Evolutionary conservation across 139 green algal genomes (phyloP).

Genomic region (Auxenochlorella protothecoides): DNA sequence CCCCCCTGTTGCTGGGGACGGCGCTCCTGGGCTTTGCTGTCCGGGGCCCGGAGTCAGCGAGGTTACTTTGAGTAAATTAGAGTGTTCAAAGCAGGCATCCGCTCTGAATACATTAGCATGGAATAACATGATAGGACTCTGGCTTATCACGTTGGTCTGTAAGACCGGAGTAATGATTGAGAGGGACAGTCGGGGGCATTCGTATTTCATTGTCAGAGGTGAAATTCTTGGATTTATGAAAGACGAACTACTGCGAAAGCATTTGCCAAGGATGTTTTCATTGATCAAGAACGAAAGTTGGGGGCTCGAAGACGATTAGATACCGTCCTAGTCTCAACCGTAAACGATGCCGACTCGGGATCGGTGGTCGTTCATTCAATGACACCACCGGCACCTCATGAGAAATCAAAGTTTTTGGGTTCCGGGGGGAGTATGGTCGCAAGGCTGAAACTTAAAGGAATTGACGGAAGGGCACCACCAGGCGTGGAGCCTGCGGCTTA

Average conservation of each 20-base stretch:
- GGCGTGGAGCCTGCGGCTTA: constrained; percentile 89
- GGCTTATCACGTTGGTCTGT: constrained; percentile 93
- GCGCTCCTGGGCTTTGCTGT: constrained; percentile 78
- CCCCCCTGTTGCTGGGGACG: constrained; percentile 75
- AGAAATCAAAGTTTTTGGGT: constrained; percentile 99
- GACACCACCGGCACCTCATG: constrained; percentile 95
- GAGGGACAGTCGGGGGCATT: constrained; percentile 99
- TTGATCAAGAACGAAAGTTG: constrained; percentile 99
- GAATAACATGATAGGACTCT: constrained; percentile 99
- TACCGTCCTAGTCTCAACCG: constrained; percentile 99
- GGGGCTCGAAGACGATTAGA: constrained; percentile 99
- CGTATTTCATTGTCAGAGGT: constrained; percentile 99
- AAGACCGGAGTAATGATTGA: constrained; percentile 99
- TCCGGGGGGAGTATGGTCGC: constrained; percentile 94
- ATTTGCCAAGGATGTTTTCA: constrained; percentile 99
- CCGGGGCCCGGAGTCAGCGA: constrained; percentile 67
- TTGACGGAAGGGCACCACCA: constrained; percentile 94
- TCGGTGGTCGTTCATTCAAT: constrained; percentile 91
- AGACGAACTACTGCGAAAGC: constrained; percentile 94
- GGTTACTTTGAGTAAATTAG: constrained; percentile 98
- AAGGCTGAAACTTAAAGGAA: constrained; percentile 93
- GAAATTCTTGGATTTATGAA: constrained; percentile 99
- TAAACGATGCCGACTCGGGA: constrained; percentile 99
- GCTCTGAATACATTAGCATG: constrained; percentile 98
- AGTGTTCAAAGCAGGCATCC: constrained; percentile 95